phyloP scores from a whole-genome alignment of 345 rosid species.

The Gossypium raimondii region DNA sequence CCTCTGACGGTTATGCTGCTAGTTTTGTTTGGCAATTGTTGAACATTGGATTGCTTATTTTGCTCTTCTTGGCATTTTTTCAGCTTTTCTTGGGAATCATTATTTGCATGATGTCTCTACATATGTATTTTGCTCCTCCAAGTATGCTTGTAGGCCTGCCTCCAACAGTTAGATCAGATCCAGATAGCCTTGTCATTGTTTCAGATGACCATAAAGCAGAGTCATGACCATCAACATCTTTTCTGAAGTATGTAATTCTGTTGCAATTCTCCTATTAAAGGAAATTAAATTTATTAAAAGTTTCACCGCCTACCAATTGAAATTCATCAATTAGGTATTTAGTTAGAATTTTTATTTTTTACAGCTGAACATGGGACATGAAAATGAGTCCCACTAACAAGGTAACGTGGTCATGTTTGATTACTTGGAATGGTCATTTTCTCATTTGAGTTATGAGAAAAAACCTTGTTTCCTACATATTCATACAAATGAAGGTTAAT shows the following conservation, averaged over 20 bases:
- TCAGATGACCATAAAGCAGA: conserved; percentile 50
- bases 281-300: neutral
- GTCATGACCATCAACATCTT: conserved; percentile 31
- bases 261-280: neutral
- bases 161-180: conserved; percentile 33
- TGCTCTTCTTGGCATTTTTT: conserved; percentile 16
- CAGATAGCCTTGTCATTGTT: conserved; percentile 59
- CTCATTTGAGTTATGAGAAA: conserved; percentile 2
- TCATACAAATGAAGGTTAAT: neutral
- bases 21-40: neutral
- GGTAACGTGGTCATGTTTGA: neutral
- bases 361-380: neutral
- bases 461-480: neutral
- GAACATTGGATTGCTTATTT: neutral
- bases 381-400: neutral
- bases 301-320: neutral
- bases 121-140: conserved; percentile 89
- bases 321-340: neutral
- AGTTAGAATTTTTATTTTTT: neutral
- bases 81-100: conserved; percentile 94
- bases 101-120: conserved; percentile 92
- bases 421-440: neutral
- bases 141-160: conserved; percentile 62
- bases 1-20: neutral
- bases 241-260: conserved; percentile 10